Base-by-base conservation (phyloP, 176 grass and related monocot genomes). In the Zea luxurians region DNA sequence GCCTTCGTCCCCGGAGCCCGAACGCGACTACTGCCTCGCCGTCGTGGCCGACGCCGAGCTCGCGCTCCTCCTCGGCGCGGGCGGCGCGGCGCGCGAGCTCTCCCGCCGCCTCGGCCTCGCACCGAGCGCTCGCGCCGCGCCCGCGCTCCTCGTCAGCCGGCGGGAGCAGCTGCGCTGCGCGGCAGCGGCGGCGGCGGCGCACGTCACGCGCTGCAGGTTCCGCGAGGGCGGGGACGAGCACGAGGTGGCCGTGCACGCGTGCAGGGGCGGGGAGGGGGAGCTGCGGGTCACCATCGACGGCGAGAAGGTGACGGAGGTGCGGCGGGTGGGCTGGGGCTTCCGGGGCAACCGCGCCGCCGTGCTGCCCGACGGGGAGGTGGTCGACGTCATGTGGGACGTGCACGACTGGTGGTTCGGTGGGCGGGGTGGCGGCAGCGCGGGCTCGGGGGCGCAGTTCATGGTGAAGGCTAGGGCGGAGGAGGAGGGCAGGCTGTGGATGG, bases 381-480 rank as follows among this genome's bases (percentile, higher is more conserved):
- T 97, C 20, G 93, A 93, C 83, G 71, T 97, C 49, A 93, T 93
- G 93, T 97, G 93, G 93, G 93, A 97, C 61, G 91, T 93, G 27
- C 93, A 93, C 86, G 90, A 91, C 79, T 97, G 93, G 90, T 91
- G 90, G 88, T 93, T 90, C 69, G 83, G 85, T 27, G 41, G 61
- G 45, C 48, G 65, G 20, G 34, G 80, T 5, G 61, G 52, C 3
- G 78, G 74, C 7, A 17, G 41, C 8, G 70, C 42, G 0, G 80
- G 59, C 4, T 15, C 85, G 0, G 78, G 83, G 7, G 93, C 90
- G 37, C 82, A 88, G 83, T 97, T 97, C 90, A 97, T 97, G 90
- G 83, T 97, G 17, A 88, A 87, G 70, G 80, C 88, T 4, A 90
- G 90, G 88, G 48, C 59, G 48, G 76, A 89, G 37, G 71, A 80